Evolutionary conservation across 805 yeast genomes (phyloP), one percentile per base, ranked within the genome.

Genomic region (Kodamaea kaohsiungensis): DNA sequence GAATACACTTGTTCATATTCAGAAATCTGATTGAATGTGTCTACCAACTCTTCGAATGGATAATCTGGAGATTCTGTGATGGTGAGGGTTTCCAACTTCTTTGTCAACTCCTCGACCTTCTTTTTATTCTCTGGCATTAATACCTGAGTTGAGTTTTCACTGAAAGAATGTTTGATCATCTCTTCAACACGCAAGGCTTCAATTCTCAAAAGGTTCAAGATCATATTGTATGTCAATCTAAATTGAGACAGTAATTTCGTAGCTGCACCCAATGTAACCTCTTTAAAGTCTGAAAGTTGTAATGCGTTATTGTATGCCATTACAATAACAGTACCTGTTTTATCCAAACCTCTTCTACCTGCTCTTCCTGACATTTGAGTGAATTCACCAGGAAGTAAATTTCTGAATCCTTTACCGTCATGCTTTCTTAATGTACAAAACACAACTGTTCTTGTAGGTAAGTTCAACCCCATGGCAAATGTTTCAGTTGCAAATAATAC

Each of bases 351-450:
- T 77, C 99, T 85, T 73, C 99, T 85, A 56, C 99, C 99, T 0
- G 99, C 99, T 70, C 99, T 83, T 46, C 99, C 99, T 0, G 98
- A 92, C 99, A 95, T 95, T 72, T 93, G 99, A 0, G 98, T 95
- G 67, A 93, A 95, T 68, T 95, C 99, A 52, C 99, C 99, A 0
- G 99, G 97, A 8, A 87, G 79, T 56, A 95, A 77, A 64, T 87
- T 83, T 70, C 99, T 81, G 70, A 90, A 85, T 0, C 82, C 82
- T 30, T 85, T 80, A 46, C 98, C 98, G 66, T 95, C 99, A 68
- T 93, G 97, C 65, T 95, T 95, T 60, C 93, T 76, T 49, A 88
- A 74, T 47, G 88, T 90, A 57, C 91, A 83, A 68, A 95, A 95
- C 0, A 93, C 92, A 37, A 95, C 99, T 0, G 99, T 95, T 73